phyloP scores from a whole-genome alignment of 2,329 filamentous ascomycete species.

The Paraphoma chrysanthemicola region DNA sequence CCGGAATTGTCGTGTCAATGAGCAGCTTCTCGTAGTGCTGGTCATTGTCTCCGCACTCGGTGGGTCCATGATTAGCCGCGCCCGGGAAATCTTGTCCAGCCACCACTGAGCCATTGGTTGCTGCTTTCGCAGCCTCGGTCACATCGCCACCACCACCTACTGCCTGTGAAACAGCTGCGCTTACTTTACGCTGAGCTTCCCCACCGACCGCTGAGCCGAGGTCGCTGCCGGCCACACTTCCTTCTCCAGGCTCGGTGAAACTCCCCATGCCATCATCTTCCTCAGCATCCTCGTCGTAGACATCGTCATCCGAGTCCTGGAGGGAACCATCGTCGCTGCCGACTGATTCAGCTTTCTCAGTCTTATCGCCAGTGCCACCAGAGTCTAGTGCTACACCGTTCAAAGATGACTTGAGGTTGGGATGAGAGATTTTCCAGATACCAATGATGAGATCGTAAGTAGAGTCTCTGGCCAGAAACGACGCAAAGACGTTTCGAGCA shows the following conservation, averaged over 20 bases:
- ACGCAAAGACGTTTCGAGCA: slow-evolving; percentile 94
- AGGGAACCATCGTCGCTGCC: slow-evolving; percentile 56
- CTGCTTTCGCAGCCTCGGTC: slow-evolving; percentile 48
- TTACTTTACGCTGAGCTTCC: slow-evolving; percentile 68
- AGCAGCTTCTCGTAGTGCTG: slow-evolving; percentile 85
- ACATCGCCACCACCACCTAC: slow-evolving; percentile 45
- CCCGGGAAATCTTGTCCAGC: slow-evolving; percentile 77
- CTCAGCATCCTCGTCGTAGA: slow-evolving; percentile 81
- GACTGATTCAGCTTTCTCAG: slow-evolving; percentile 77
- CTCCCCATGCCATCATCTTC: slow-evolving; percentile 74
- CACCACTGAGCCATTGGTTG: slow-evolving; percentile 50
- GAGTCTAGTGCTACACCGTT: slow-evolving; percentile 82
- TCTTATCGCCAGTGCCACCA: slow-evolving; percentile 80
- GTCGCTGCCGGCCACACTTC: slow-evolving; percentile 63
- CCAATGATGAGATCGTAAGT: slow-evolving; percentile 97
- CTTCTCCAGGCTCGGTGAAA: slow-evolving; percentile 62
- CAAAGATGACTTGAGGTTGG: slow-evolving; percentile 85
- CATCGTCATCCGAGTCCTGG: slow-evolving; percentile 75
- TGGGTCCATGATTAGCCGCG: slow-evolving; percentile 79
- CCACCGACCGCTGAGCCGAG: slow-evolving; percentile 59
- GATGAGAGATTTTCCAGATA: slow-evolving; percentile 97
- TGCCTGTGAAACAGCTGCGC: slow-evolving; percentile 57
- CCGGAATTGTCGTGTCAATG: slow-evolving; percentile 84
- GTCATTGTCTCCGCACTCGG: slow-evolving; percentile 80
- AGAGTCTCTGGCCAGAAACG: slow-evolving; percentile 90